Conservation (phyloP, 441 rosid genomes). For the Brassica hybrid region DNA sequence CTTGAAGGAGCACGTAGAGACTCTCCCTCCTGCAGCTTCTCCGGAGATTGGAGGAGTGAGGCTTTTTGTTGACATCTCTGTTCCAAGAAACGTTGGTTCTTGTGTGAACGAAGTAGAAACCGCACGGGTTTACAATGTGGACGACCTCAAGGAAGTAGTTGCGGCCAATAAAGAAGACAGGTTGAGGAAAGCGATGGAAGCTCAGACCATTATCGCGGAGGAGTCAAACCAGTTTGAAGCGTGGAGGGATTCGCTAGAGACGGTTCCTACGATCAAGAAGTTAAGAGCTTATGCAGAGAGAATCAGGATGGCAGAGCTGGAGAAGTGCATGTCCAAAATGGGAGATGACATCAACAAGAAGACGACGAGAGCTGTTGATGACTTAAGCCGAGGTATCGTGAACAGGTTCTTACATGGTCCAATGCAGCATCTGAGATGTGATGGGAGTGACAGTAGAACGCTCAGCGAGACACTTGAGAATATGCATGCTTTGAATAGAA, state of each 20-base stretch:
- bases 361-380: constrained; percentile 75
- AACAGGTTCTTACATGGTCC: constrained; percentile 95
- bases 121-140: background rate
- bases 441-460: constrained; percentile 70
- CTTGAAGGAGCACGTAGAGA: too few species aligned
- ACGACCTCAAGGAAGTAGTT: constrained; percentile 4
- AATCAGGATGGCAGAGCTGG: constrained; percentile 49
- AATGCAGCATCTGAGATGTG: constrained; percentile 95
- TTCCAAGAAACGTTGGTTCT: too few species aligned
- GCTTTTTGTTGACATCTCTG: too few species aligned
- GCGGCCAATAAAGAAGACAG: background rate
- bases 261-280: constrained; percentile 5
- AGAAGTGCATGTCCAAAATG: constrained; percentile 54
- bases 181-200: constrained; percentile 7
- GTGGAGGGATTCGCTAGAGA: constrained; percentile 2
- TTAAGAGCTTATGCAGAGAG: background rate
- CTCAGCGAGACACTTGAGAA: constrained; percentile 86
- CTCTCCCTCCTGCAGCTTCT: too few species aligned
- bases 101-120: too few species aligned
- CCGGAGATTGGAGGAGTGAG: too few species aligned
- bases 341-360: constrained; percentile 86
- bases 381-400: constrained; percentile 84
- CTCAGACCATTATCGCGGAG: constrained; percentile 2
- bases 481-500: constrained; percentile 95
- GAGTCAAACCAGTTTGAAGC: background rate